These are phyloP conservation scores for Aspergillus diversus DNA, from an alignment of 495 filamentous ascomycete genomes.

Conservation along the genomic window DNA sequence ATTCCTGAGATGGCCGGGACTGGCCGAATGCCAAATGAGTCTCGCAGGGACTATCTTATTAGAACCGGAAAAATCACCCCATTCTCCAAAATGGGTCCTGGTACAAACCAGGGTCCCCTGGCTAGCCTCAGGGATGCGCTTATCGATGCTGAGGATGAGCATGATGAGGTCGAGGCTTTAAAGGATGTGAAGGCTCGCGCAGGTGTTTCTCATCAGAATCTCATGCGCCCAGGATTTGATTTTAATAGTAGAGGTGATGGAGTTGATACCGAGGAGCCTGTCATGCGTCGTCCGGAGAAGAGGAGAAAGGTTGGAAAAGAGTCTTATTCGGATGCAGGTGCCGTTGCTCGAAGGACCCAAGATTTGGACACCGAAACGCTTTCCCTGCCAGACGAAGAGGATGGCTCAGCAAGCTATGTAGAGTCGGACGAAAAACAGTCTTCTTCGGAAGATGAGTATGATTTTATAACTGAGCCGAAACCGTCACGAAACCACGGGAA, in stretches of 20 bases:
- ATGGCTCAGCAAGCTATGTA: slow-evolving; percentile 46
- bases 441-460: slow-evolving; percentile 41
- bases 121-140: slow-evolving; percentile 72
- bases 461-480: slow-evolving; percentile 34
- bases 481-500: slow-evolving; percentile 42
- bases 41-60: slow-evolving; percentile 84
- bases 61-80: slow-evolving; percentile 97
- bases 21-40: slow-evolving; percentile 73
- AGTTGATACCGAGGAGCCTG: slow-evolving; percentile 23
- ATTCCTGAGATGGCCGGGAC: slow-evolving; percentile 46
- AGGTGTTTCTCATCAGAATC: slow-evolving; percentile 75
- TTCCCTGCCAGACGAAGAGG: slow-evolving; percentile 48
- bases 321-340: slow-evolving; percentile 5
- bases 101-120: slow-evolving; percentile 54
- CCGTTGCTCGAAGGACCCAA: slow-evolving; percentile 11
- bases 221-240: slow-evolving; percentile 80
- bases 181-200: slow-evolving; percentile 45
- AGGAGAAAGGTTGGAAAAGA: slow-evolving; percentile 37
- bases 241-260: slow-evolving; percentile 46
- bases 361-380: slow-evolving; percentile 33
- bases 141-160: slow-evolving; percentile 72
- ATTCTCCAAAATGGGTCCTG: slow-evolving; percentile 72
- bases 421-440: slow-evolving; percentile 37
- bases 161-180: slow-evolving; percentile 60
- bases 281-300: slow-evolving; percentile 41